Evolutionary conservation across 345 rosid species (phyloP).

Genomic region (Arabidopsis arenosa): DNA sequence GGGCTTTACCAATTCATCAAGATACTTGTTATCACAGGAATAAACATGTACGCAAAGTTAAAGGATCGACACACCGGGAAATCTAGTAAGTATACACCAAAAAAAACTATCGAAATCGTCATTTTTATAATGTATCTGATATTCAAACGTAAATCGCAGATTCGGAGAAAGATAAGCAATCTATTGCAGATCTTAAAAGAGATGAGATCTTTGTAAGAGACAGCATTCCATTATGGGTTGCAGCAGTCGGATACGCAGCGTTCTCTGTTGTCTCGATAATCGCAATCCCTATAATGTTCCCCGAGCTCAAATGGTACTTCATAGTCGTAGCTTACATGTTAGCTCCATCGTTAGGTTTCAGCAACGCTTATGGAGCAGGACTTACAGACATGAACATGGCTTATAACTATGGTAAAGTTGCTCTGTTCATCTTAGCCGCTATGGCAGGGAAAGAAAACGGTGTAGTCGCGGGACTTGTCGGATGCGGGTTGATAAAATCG

Average conservation of each 20-base stretch:
- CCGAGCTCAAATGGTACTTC: conserved; percentile 58
- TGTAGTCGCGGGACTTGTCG: conserved; percentile 59
- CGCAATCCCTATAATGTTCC: conserved; percentile 54
- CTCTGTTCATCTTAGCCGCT: conserved; percentile 56
- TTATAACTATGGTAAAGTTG: conserved; percentile 60
- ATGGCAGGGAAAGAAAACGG: conserved; percentile 59
- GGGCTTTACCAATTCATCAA: conserved; percentile 93
- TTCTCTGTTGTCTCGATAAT: conserved; percentile 52
- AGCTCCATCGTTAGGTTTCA: conserved; percentile 56
- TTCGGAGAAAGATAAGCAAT: conserved; percentile 29
- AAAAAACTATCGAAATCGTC: not conserved
- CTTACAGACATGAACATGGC: conserved; percentile 65
- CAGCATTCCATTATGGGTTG: conserved; percentile 62
- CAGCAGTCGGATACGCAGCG: conserved; percentile 48
- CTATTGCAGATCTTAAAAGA: conserved; percentile 39
- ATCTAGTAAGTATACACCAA: conserved; percentile 50
- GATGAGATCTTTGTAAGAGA: conserved; percentile 56
- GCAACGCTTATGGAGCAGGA: conserved; percentile 65
- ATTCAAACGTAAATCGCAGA: conserved; percentile 31
- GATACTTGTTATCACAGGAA: conserved; percentile 63
- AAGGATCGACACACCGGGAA: conserved; percentile 41
- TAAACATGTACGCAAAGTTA: conserved; percentile 50
- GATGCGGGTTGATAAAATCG: conserved; percentile 61
- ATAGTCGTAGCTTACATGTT: conserved; percentile 53
- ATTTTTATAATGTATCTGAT: conserved; percentile 7